Base-by-base conservation (phyloP, 1,284 basidiomycete genomes). In the Ustilago nuda region DNA sequence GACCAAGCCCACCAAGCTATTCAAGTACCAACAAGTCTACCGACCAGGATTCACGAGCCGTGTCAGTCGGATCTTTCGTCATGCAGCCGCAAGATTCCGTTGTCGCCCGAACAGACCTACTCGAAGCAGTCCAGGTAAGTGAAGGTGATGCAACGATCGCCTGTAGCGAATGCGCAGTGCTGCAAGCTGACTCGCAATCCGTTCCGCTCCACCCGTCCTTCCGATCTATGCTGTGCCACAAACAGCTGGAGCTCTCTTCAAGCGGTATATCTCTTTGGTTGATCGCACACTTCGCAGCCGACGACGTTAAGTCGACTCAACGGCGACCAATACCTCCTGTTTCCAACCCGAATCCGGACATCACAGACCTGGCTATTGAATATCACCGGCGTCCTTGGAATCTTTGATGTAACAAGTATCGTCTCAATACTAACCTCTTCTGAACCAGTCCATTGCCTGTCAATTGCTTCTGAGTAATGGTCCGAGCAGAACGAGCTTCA, bases 41-140 rank as follows among this genome's bases (percentile, higher is more conserved):
- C 17, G 37, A 55, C 12, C 27, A 43, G 2, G 11, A 8, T 7
- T 1, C 5, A 23, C 62, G 35, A n/a, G 52, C 53, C 17, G 23
- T 54, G 3, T 66, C 63, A 1, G 32, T 62, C 12, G 69, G 69
- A 17, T 54, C 59, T 3, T 59, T 72, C 39, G 30, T 62, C 33
- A 33, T 66, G 63, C 60, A 72, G 48, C 46, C 63, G 4, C 55
- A 50, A n/a, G 69, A 72, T 32, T 36, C 60, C 23, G 17, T 62
- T 5, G 52, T 62, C 4, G 63, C 51, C 4, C 51, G 33, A 19
- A 56, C 55, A 11, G 50, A 58, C 30, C 51, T 66, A n/a, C 60
- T 72, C 7, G 52, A 43, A 23, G 33, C 51, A 35, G 23, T 59
- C 30, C 63, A 72, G 69, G 63, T 72, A 30, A 8, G 63, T 61